Conservation (phyloP, 1,284 basidiomycete species). For the Ustilago trichophora region DNA sequence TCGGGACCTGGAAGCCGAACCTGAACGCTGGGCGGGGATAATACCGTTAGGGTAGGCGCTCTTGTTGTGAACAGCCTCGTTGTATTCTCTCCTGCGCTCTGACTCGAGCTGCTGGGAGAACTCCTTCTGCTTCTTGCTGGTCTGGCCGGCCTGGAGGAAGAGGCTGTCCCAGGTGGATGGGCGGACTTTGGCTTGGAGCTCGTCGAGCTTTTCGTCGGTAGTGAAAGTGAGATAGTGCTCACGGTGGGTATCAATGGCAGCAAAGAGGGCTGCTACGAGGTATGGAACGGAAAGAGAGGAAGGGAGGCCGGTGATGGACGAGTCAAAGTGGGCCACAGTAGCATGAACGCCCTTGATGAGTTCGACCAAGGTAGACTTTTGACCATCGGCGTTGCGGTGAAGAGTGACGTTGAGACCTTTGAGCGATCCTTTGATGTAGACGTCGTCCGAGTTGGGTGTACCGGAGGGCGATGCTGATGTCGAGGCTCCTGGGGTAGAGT, state of each 20-base stretch:
- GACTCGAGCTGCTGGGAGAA: conserved; percentile 40
- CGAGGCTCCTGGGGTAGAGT: background rate
- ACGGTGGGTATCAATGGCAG: conserved; percentile 42
- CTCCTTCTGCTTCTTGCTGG: conserved; percentile 43
- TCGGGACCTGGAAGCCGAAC: conserved; percentile 4
- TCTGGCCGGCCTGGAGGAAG: conserved; percentile 42
- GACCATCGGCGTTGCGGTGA: conserved; percentile 23
- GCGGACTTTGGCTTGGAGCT: conserved; percentile 68
- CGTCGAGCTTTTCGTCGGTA: conserved; percentile 79
- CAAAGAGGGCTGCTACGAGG: conserved; percentile 33
- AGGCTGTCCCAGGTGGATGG: conserved; percentile 43
- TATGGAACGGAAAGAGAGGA: conserved; percentile 16
- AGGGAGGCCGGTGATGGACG: conserved; percentile 16
- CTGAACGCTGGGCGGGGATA: conserved; percentile 24
- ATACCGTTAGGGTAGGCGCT: conserved; percentile 33
- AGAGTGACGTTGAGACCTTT: conserved; percentile 32
- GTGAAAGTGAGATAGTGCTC: conserved; percentile 69
- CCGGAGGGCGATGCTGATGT: background rate
- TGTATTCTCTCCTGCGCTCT: conserved; percentile 31
- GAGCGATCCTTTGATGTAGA: conserved; percentile 44
- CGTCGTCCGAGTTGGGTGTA: conserved; percentile 12
- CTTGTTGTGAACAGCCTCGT: conserved; percentile 38
- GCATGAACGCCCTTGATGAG: conserved; percentile 37
- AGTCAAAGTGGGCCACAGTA: conserved; percentile 36
- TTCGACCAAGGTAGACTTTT: conserved; percentile 33